phyloP scores from a whole-genome alignment of 345 rosid genomes.

The Zanthoxylum bungeanum region DNA sequence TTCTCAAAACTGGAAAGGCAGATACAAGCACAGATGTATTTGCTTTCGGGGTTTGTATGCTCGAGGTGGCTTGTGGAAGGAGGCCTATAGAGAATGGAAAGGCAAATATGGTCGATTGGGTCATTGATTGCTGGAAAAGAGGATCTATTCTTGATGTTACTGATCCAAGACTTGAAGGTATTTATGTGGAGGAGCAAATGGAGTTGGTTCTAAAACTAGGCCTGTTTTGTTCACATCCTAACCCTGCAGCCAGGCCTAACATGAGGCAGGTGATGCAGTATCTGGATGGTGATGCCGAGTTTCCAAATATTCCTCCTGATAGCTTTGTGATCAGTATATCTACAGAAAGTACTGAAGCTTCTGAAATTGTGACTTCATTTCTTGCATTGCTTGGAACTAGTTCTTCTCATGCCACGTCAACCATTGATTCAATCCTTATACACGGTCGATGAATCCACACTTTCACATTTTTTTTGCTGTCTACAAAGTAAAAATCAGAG shows the following conservation, averaged over 20 bases:
- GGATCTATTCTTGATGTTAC: slow-evolving; percentile 20
- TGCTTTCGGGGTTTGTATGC: slow-evolving; percentile 43
- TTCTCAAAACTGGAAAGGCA: slow-evolving; percentile 38
- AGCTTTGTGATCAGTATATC: background rate
- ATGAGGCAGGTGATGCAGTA: slow-evolving; percentile 29
- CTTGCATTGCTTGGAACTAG: background rate
- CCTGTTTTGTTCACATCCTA: slow-evolving; percentile 19
- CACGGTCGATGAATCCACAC: background rate
- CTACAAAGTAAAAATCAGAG: too few species aligned
- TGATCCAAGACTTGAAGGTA: slow-evolving; percentile 11
- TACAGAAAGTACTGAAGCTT: background rate
- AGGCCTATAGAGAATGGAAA: slow-evolving; percentile 31
- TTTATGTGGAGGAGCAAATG: slow-evolving; percentile 16
- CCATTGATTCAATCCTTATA: slow-evolving; percentile 21
- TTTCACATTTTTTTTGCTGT: background rate
- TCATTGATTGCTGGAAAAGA: slow-evolving; percentile 15
- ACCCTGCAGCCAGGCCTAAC: slow-evolving; percentile 15
- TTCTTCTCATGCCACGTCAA: slow-evolving; percentile 7
- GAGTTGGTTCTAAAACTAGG: slow-evolving; percentile 24
- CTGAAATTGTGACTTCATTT: background rate
- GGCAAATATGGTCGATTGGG: slow-evolving; percentile 32
- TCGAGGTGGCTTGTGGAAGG: slow-evolving; percentile 49
- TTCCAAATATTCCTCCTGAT: slow-evolving; percentile 10
- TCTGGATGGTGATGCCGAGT: slow-evolving; percentile 27
- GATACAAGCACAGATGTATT: slow-evolving; percentile 37